Evolutionary conservation across 768 basidiomycete genomes (phyloP).

Genomic region (Omphalotus guepiniiformis): DNA sequence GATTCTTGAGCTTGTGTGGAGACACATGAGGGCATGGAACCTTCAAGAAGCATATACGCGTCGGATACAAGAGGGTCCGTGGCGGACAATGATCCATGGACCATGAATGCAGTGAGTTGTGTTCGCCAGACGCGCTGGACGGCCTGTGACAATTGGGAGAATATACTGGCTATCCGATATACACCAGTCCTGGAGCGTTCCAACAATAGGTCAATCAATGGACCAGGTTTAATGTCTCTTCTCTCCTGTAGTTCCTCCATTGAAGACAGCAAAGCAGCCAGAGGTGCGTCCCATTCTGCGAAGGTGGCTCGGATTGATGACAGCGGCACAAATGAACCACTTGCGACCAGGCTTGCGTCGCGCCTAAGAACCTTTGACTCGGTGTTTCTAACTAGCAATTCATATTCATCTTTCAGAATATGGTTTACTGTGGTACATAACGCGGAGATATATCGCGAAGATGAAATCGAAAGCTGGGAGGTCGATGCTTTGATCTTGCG

Average conservation of each 20-base stretch:
- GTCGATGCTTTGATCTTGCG: slow-evolving; percentile 63
- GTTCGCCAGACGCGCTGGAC: slow-evolving; percentile 82
- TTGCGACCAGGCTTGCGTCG: slow-evolving; percentile 74
- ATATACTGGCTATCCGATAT: slow-evolving; percentile 66
- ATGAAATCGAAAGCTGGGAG: slow-evolving; percentile 44
- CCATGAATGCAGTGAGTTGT: slow-evolving; percentile 76
- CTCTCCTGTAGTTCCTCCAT: slow-evolving; percentile 57
- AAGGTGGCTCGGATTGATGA: slow-evolving; percentile 81
- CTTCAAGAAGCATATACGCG: slow-evolving; percentile 54
- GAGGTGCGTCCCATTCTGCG: slow-evolving; percentile 75
- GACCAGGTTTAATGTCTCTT: slow-evolving; percentile 66
- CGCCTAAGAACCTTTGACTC: slow-evolving; percentile 75
- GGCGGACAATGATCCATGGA: slow-evolving; percentile 68
- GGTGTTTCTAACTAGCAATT: slow-evolving; percentile 71
- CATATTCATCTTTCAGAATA: slow-evolving; percentile 78
- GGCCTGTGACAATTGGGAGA: slow-evolving; percentile 63
- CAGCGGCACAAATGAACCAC: slow-evolving; percentile 79
- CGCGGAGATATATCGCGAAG: slow-evolving; percentile 76
- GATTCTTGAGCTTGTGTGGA: slow-evolving; percentile 71
- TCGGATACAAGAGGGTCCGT: slow-evolving; percentile 66
- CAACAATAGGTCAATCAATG: slow-evolving; percentile 75
- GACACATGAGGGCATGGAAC: slow-evolving; percentile 72
- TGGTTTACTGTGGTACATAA: slow-evolving; percentile 69
- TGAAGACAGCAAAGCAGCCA: slow-evolving; percentile 65
- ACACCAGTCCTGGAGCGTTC: slow-evolving; percentile 74